phyloP scores from a whole-genome alignment of 1,284 basidiomycete genomes.

The Exobasidium cylindrosporum region DNA sequence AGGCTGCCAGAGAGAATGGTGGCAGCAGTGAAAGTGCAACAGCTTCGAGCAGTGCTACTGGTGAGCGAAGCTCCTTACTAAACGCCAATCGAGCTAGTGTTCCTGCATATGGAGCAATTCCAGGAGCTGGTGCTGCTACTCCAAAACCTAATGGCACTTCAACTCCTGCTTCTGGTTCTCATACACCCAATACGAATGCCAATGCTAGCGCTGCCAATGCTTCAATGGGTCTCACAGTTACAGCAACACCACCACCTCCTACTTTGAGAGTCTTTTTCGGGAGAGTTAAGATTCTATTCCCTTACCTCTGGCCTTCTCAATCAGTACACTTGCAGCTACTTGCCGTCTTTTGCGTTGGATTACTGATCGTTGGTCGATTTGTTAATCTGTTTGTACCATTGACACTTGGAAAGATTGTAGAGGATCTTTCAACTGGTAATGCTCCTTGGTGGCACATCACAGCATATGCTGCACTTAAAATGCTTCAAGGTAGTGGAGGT shows the following conservation, averaged over 20 bases:
- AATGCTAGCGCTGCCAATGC: slow-evolving; percentile 25
- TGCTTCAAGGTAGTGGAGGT: slow-evolving; percentile 57
- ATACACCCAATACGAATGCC: slow-evolving; percentile 3
- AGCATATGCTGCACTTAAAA: slow-evolving; percentile 55
- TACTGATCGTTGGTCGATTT: slow-evolving; percentile 71
- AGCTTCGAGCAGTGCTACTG: background rate
- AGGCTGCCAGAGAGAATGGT: background rate
- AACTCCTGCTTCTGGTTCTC: background rate
- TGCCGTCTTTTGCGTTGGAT: slow-evolving; percentile 67
- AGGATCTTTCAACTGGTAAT: slow-evolving; percentile 45
- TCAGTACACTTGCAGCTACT: slow-evolving; percentile 66
- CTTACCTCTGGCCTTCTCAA: slow-evolving; percentile 78
- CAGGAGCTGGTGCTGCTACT: background rate
- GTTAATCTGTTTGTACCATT: slow-evolving; percentile 73
- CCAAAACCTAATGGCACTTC: slow-evolving; percentile 7
- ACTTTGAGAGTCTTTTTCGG: slow-evolving; percentile 40
- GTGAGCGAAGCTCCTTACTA: background rate
- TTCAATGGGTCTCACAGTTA: slow-evolving; percentile 45
- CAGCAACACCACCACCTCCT: slow-evolving; percentile 38
- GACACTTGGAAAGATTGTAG: slow-evolving; percentile 68
- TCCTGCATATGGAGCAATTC: slow-evolving; percentile 3
- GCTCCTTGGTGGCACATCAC: slow-evolving; percentile 41
- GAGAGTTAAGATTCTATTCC: slow-evolving; percentile 65
- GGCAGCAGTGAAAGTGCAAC: background rate
- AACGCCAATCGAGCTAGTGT: background rate